A percentile compares a stretch with the other conserved stretches of the same genome.
These are phyloP conservation scores for Carpinus fangiana DNA, from an alignment of 306 rosid species.

Conservation along the genomic window DNA sequence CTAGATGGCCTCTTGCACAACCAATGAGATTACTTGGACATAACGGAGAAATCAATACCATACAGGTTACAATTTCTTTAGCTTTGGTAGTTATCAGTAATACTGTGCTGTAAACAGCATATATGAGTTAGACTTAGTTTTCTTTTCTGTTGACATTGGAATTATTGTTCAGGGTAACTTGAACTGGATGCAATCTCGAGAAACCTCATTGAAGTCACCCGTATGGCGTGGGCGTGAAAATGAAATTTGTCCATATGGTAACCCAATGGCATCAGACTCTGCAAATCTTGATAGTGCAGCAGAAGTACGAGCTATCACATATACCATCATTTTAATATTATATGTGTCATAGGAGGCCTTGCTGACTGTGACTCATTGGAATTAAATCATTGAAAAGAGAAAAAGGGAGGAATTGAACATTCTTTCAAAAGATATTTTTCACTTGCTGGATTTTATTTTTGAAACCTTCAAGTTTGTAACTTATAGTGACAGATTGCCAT, in stretches of 20 bases:
- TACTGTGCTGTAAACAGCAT: conserved; percentile 22
- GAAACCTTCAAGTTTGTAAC: not conserved
- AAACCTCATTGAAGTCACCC: conserved; percentile 80
- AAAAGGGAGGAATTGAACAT: conserved; percentile 17
- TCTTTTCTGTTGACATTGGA: conserved; percentile 28
- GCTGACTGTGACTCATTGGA: conserved; percentile 18
- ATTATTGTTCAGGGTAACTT: conserved; percentile 79
- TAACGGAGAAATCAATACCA: conserved; percentile 96
- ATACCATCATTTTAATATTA: conserved; percentile 2
- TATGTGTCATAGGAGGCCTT: conserved; percentile 5
- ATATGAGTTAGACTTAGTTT: not conserved
- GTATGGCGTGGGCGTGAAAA: conserved; percentile 95
- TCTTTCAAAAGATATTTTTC: not conserved
- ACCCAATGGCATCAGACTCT: conserved; percentile 91
- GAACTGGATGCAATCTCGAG: conserved; percentile 99
- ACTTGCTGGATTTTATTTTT: not conserved
- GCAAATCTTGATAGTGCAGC: conserved; percentile 99
- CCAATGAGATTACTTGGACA: conserved; percentile 99
- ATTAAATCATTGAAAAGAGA: conserved; percentile 19
- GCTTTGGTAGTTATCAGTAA: conserved; percentile 20
- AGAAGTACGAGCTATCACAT: conserved; percentile 64
- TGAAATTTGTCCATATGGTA: conserved; percentile 95
- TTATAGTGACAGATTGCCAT: not conserved
- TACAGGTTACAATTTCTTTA: conserved; percentile 67
- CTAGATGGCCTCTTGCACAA: conserved; percentile 99